These are phyloP conservation scores for Teratosphaeria epicoccoides DNA, from an alignment of 2,329 filamentous ascomycete genomes.

Conservation along the genomic window DNA sequence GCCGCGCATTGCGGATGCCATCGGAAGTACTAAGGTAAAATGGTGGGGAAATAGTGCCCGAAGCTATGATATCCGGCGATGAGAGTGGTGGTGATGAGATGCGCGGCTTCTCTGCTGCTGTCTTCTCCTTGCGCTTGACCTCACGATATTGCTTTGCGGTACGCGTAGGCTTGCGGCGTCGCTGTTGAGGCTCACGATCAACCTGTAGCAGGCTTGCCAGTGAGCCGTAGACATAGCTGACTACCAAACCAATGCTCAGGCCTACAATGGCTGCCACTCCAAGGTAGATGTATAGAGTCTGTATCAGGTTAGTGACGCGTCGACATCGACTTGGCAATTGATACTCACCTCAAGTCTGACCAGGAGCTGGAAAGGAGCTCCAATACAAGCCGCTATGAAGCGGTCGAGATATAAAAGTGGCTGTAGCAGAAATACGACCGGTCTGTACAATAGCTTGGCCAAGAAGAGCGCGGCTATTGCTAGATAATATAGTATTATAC, in stretches of 20 bases:
- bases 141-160: slow-evolving; percentile 25
- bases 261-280: slow-evolving; percentile 59
- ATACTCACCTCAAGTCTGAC: slow-evolving; percentile 45
- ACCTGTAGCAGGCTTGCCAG: slow-evolving; percentile 14
- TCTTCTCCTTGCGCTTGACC: slow-evolving; percentile 18
- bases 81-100: slow-evolving; percentile 8
- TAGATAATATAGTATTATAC: background rate
- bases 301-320: slow-evolving; percentile 12
- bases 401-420: slow-evolving; percentile 40
- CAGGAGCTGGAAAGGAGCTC: slow-evolving; percentile 42
- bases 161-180: slow-evolving; percentile 8
- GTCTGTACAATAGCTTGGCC: slow-evolving; percentile 37
- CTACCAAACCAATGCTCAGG: slow-evolving; percentile 48
- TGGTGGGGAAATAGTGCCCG: slow-evolving; percentile 8
- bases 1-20: slow-evolving; percentile 26
- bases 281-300: slow-evolving; percentile 47
- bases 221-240: slow-evolving; percentile 48
- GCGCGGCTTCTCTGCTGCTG: slow-evolving; percentile 9
- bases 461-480: slow-evolving; percentile 21
- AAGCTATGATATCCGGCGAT: slow-evolving; percentile 5
- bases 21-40: slow-evolving; percentile 19
- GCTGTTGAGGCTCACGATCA: slow-evolving; percentile 8
- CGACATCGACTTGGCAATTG: background rate
- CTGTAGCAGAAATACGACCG: slow-evolving; percentile 39
- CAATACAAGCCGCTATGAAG: slow-evolving; percentile 30